phyloP scores from a whole-genome alignment of 441 rosid species.

The Euphorbia celastroides region DNA sequence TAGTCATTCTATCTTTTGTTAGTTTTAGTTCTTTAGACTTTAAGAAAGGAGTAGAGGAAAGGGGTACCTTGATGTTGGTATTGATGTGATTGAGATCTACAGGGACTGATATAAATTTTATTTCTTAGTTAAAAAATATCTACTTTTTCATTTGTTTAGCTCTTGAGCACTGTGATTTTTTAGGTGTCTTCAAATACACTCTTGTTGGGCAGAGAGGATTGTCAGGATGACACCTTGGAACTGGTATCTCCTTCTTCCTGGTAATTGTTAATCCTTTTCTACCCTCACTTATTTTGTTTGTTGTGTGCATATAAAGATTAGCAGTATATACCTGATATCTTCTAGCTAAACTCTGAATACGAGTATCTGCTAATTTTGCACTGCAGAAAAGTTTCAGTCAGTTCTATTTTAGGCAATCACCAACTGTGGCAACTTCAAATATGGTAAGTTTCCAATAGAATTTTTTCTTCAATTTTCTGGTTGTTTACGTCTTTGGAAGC shows the following conservation, averaged over 20 bases:
- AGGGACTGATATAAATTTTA: background rate
- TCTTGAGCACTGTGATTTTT: conserved; percentile 21
- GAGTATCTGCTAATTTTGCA: conserved; percentile 15
- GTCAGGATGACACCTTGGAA: conserved; percentile 44
- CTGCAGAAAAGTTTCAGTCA: conserved; percentile 68
- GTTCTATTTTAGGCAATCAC: conserved; percentile 73
- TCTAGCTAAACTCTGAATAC: background rate
- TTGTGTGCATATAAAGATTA: conserved; percentile 6
- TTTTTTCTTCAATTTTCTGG: conserved; percentile 6
- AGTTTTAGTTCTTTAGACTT: background rate
- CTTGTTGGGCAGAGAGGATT: conserved; percentile 36
- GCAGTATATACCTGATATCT: background rate
- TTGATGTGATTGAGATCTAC: background rate
- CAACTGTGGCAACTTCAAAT: conserved; percentile 53
- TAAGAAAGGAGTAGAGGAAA: too few species aligned
- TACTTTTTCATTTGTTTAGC: conserved; percentile 7
- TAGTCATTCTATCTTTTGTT: background rate
- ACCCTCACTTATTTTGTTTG: conserved; percentile 11
- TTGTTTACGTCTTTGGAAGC: conserved; percentile 1
- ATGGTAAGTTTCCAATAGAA: conserved; percentile 47
- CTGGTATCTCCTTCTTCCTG: conserved; percentile 85
- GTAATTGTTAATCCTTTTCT: conserved; percentile 47
- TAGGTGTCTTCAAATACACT: conserved; percentile 46
- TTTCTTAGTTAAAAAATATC: background rate
- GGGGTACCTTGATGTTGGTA: background rate